Evolutionary conservation across 2,329 filamentous ascomycete genomes (phyloP).

Genomic region (Sordariomycetes sp.): DNA sequence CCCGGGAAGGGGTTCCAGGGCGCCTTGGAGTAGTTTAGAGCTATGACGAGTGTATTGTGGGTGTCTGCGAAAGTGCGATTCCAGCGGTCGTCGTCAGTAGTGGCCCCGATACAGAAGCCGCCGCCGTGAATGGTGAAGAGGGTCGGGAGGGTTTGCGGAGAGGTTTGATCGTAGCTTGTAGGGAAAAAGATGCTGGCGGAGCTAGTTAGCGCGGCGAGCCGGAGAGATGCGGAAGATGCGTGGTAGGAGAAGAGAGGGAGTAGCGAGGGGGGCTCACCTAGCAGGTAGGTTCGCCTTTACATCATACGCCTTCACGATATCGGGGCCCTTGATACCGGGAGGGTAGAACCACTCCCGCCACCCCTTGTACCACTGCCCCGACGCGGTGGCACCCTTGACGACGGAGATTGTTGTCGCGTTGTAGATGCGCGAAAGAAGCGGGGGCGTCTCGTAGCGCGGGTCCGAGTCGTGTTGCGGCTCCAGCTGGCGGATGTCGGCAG

Average conservation of each 20-base stretch:
- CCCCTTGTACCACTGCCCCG: not conserved
- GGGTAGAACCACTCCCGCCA: conserved; percentile 4
- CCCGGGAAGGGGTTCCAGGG: conserved; percentile 25
- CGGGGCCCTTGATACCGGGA: not conserved
- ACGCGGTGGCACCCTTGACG: not conserved
- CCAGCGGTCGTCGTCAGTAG: conserved; percentile 30
- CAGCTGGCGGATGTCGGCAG: not conserved
- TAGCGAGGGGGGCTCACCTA: conserved; percentile 2
- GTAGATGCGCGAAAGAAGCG: conserved; percentile 1
- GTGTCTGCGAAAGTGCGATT: conserved; percentile 25
- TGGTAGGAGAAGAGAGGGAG: too few relatives aligned
- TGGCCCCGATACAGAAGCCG: conserved; percentile 29
- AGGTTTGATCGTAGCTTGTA: conserved; percentile 15
- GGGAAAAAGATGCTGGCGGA: conserved; percentile 24
- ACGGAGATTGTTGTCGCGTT: conserved; percentile 9
- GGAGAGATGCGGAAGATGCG: too few relatives aligned
- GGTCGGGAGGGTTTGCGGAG: conserved; percentile 20
- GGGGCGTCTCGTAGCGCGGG: not conserved
- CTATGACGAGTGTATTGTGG: conserved; percentile 27
- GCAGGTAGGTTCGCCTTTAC: conserved; percentile 4
- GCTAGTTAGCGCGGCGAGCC: not conserved
- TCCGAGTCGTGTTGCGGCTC: not conserved
- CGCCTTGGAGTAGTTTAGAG: conserved; percentile 34
- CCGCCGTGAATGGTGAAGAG: conserved; percentile 39
- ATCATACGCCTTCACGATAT: conserved; percentile 7